Base-by-base conservation (phyloP, 345 rosid genomes). In the Punica granatum region DNA sequence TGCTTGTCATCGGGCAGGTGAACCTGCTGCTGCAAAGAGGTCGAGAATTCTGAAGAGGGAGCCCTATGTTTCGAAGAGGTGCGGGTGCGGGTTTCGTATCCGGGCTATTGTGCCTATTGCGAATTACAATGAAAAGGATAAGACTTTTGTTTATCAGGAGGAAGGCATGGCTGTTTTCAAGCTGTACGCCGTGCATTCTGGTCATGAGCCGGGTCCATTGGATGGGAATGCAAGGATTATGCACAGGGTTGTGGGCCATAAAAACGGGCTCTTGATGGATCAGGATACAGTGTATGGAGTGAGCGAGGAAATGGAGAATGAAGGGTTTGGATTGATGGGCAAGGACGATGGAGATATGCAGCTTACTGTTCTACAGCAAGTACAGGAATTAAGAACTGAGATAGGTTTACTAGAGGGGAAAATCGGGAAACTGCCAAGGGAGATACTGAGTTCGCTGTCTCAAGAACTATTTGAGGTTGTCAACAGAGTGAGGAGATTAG, bases 1-100 rank as follows among this genome's bases (percentile, higher is more conserved):
- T 79, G 99, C 99, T n/a, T 94, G 99, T 72, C 99, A 94, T 44
- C 83, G 99, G 78, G 99, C 99, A 25, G 98, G 99, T 23, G 96
- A 94, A 79, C 99, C 98, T 4, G 87, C 78, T 4, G 88, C 79
- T 0, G 81, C 86, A 0, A 91, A 91, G 88, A 94, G 86, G 82
- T 85, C 99, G 1, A 88, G 80, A 86, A 80, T 91, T 77, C 69
- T 91, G 85, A 94, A 91, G 85, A 91, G 99, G 79, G 99, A 94
- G 77, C 98, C 98, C 7, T 94, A 94, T 80, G 98, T 89, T 2
- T 94, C 99, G 0, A 94, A 94, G 82, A 84, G 97, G 72, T 94
- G 98, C 64, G 98, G 99, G 5, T 94, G 99, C 69, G 96, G 93
- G 64, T 94, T 94, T 79, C 76, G 99, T 75, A 94, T 94, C 75